Base-by-base conservation (phyloP, 495 filamentous ascomycete species). In the Penicillium samsonianum region DNA sequence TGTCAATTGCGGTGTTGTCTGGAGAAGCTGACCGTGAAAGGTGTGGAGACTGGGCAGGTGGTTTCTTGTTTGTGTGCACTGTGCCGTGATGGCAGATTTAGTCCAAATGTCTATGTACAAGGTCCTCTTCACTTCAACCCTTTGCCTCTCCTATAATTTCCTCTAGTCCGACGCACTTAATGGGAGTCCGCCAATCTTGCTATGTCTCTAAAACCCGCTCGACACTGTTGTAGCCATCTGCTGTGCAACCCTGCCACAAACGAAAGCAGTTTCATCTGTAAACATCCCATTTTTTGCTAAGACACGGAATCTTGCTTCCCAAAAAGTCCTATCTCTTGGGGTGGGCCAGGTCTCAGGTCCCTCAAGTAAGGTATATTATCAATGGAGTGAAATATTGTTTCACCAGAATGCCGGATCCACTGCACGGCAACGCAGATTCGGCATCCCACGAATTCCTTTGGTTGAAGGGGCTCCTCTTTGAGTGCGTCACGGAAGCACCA, bases 401-500 rank as follows among this genome's bases (percentile, higher is more conserved):
- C 51, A 20, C 51, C 33, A 2, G 51, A 54, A 44, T 54, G n/a
- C 17, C 45, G 40, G 9, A 54, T 45, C 51, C 51, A 54, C 37
- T 54, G 26, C 16, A 17, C 40, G 4, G 51, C 38, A 12, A 17
- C 40, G 14, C 38, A 19, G 35, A 54, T 44, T 31, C 44, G 51
- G 45, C 42, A 54, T 12, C 45, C 40, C 23, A 3, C 33, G 11
- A 17, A 28, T 30, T 45, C 30, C 0, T 44, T 7, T 19, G 2
- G 0, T 12, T 41, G 16, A 33, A 28, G 19, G 12, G 25, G 46
- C 26, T 49, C 41, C 20, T 44, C 46, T 35, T 49, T 28, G 8
- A 49, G 17, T 20, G 46, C 46, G 1, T 49, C 8, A 49, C 28
- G n/a, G 46, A 49, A 33, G 28, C 28, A 49, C 28, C 46, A 22